These are phyloP conservation scores for Nakazawaea anatomiae DNA, from an alignment of 805 yeast genomes.

Conservation along the genomic window DNA sequence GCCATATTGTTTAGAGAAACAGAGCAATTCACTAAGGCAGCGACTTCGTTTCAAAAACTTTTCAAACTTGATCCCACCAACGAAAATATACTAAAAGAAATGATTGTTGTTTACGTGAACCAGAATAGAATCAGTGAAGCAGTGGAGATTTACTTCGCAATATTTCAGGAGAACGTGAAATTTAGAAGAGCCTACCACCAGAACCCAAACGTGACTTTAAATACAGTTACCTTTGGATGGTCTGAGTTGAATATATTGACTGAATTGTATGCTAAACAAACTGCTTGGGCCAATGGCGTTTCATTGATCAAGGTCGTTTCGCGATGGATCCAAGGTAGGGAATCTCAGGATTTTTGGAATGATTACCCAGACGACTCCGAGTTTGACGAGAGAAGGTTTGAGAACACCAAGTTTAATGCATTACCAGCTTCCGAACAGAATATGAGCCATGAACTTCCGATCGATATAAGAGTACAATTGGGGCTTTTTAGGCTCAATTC, in stretches of 20 bases:
- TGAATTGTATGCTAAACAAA: conserved; percentile 70
- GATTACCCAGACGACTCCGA: conserved; percentile 67
- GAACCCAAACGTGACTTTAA: conserved; percentile 17
- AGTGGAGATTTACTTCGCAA: conserved; percentile 58
- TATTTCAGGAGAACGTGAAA: conserved; percentile 53
- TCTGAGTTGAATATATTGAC: conserved; percentile 79
- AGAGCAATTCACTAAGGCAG: conserved; percentile 63
- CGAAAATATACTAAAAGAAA: conserved; percentile 51
- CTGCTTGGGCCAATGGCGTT: conserved; percentile 59
- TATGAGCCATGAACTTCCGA: conserved; percentile 54
- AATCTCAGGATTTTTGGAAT: conserved; percentile 61
- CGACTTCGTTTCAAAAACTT: conserved; percentile 63
- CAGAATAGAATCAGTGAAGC: conserved; percentile 68
- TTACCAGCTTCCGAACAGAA: conserved; percentile 32
- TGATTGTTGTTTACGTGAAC: conserved; percentile 46
- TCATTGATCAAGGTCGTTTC: conserved; percentile 63
- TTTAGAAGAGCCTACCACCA: conserved; percentile 23
- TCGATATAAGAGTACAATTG: conserved; percentile 80
- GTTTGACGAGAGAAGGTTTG: conserved; percentile 67
- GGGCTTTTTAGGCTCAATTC: conserved; percentile 68
- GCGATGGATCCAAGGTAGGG: conserved; percentile 77
- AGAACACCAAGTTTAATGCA: conserved; percentile 36
- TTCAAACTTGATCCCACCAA: conserved; percentile 54
- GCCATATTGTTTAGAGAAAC: conserved; percentile 62
- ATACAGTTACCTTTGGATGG: conserved; percentile 67